Evolutionary conservation across 2,329 filamentous ascomycete genomes (phyloP), one percentile per base, ranked within the genome.

Genomic region (Cordyceps tenuipes): DNA sequence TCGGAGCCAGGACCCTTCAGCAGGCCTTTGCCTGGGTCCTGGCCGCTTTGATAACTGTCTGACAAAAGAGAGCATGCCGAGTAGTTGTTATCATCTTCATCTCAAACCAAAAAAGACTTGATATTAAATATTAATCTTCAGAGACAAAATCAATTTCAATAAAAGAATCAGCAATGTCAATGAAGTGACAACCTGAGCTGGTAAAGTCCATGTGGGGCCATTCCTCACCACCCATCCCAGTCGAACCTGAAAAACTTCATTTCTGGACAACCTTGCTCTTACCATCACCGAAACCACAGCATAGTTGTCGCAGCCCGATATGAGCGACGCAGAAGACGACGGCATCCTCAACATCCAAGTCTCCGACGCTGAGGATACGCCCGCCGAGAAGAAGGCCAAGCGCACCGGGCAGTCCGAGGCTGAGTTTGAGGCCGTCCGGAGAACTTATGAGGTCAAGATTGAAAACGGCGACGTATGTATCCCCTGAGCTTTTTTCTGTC

Each of bases 401-500:
- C 70, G 75, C 17, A 77, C 72, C 10, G 69, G 66, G 19, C 80
- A 83, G 66, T 76, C 80, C 0, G 79, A 83, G 62, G 76, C 74
- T 17, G 75, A 76, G 1, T 83, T 81, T 64, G 75, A 75, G 62
- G 71, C 68, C 5, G 71, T 84, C 3, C 77, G 75, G 67, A 68
- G 65, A 5, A 69, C 65, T 1, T 84, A 84, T 61, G 65, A 64
- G 17, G 72, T 72, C 23, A 82, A 81, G 64, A 66, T 82, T 43
- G 80, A 84, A 66, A 81, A 83, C 62, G 82, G 82, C 61, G 72
- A 83, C 64, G 82, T 82, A 66, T 63, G 74, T 67, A n/a, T n/a
- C 13, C 10, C n/a, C 19, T 19, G 31, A 50, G 4, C 23, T 6
- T 29, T 1, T 29, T 29, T 29, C 39, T 43, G n/a, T 43, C 23